Percentiles rank a stretch among this genome's conserved stretches.
phyloP scores from a whole-genome alignment of 139 green algal genomes.

The Asterochloris sp. region DNA sequence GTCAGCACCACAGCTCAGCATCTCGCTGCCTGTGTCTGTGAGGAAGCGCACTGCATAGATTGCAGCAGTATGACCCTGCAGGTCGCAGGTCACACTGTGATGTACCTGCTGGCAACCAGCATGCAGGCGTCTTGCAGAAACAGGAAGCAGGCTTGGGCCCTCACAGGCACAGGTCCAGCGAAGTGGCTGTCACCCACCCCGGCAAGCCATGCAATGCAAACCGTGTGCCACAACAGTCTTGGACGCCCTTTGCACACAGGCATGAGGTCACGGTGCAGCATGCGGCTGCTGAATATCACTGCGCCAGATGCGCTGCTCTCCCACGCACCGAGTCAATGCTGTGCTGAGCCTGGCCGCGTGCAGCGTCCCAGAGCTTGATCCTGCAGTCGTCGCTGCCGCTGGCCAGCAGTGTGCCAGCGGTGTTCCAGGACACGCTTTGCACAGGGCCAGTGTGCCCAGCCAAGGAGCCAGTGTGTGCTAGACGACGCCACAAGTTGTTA shows the following conservation, averaged over 20 bases:
- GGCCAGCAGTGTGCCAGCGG: constrained; percentile 43
- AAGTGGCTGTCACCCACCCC: no score
- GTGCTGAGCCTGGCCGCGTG: constrained; percentile 12
- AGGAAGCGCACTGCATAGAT: constrained; percentile 38
- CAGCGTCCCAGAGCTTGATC: constrained; percentile 59
- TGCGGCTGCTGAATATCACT: no score
- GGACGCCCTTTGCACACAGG: background rate
- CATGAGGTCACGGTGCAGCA: background rate
- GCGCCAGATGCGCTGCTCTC: no score
- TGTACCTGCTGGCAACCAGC: no score
- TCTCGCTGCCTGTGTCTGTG: constrained; percentile 28
- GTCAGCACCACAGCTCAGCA: constrained; percentile 53
- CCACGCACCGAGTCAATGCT: constrained; percentile 19
- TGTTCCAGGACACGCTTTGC: constrained; percentile 52
- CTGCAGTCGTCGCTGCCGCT: constrained; percentile 64
- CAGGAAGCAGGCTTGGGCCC: no score
- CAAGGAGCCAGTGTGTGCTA: constrained; percentile 3
- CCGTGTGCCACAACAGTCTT: background rate
- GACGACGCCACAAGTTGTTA: background rate
- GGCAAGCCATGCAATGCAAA: background rate
- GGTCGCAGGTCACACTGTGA: constrained; percentile 4
- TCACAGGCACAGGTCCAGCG: no score
- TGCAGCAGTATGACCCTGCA: constrained; percentile 35
- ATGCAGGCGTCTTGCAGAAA: no score
- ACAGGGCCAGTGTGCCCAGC: constrained; percentile 37